Conservation (phyloP, 2,329 filamentous ascomycete species). For the Arthrobotrys megalospora region DNA sequence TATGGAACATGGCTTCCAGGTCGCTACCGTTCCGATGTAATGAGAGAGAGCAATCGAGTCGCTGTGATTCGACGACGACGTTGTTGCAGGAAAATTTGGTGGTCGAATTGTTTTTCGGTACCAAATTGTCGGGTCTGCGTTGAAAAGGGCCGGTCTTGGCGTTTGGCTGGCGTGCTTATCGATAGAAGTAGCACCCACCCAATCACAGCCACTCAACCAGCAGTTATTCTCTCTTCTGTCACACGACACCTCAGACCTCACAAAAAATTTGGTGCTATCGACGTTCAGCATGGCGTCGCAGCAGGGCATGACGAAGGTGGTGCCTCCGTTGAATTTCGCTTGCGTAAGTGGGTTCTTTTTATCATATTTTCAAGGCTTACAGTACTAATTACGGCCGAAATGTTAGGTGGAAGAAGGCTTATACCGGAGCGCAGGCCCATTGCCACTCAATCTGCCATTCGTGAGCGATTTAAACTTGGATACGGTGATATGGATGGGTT, state of each 20-base stretch:
- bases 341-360: constrained; percentile 53
- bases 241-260: constrained; percentile 55
- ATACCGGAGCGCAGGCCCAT: constrained; percentile 59
- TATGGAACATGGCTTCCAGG: constrained; percentile 44
- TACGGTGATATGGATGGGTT: constrained; percentile 59
- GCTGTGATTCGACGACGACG: constrained; percentile 7
- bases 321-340: constrained; percentile 64
- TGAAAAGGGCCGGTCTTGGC: constrained; percentile 38
- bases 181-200: constrained; percentile 54
- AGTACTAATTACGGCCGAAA: constrained; percentile 15
- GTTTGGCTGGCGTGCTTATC: constrained; percentile 36
- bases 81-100: constrained; percentile 57
- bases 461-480: constrained; percentile 53
- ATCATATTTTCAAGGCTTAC: constrained; percentile 5
- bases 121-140: constrained; percentile 52
- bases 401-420: constrained; percentile 63
- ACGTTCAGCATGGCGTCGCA: constrained; percentile 54
- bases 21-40: constrained; percentile 39
- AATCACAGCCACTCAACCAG: constrained; percentile 26
- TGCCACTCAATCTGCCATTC: constrained; percentile 53
- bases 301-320: constrained; percentile 58
- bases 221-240: constrained; percentile 36
- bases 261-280: constrained; percentile 2
- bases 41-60: not conserved
- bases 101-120: constrained; percentile 38